Conservation (phyloP, 306 rosid species). For the Arachis stenosperma region DNA sequence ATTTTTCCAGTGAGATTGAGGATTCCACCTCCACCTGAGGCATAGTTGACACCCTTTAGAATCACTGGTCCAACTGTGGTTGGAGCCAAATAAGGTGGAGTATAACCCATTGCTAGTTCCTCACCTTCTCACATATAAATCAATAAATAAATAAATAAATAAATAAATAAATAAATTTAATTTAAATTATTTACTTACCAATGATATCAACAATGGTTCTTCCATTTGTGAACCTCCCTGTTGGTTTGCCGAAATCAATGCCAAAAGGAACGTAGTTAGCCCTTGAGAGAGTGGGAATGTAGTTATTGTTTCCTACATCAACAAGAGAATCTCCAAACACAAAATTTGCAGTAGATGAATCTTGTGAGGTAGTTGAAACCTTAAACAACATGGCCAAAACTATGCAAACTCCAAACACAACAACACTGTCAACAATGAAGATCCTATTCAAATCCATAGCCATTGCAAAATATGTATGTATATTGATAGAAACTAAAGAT, state of each 20-base stretch:
- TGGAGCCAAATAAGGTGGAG: conserved; percentile 72
- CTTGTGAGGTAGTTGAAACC: conserved; percentile 37
- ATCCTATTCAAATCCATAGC: conserved; percentile 33
- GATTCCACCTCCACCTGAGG: conserved; percentile 77
- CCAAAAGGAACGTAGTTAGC: conserved; percentile 60
- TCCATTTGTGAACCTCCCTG: conserved; percentile 70
- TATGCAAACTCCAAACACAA: conserved; percentile 16
- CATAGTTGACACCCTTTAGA: conserved; percentile 71
- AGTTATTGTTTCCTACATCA: conserved; percentile 73
- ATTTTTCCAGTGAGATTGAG: conserved; percentile 60
- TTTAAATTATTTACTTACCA: conserved; percentile 44
- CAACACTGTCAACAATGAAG: background rate
- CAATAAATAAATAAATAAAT: too few species aligned
- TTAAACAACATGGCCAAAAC: conserved; percentile 33
- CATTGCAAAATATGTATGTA: conserved; percentile 37
- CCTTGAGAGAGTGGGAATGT: conserved; percentile 54
- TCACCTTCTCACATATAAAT: conserved; percentile 45
- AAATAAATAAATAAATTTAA: too few species aligned
- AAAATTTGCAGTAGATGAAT: conserved; percentile 50
- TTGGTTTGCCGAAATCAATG: conserved; percentile 68
- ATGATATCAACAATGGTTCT: conserved; percentile 64
- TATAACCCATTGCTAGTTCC: conserved; percentile 45
- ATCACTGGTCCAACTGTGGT: conserved; percentile 50
- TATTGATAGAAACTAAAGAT: background rate
- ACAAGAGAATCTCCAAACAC: conserved; percentile 77